Evolutionary conservation across 2,329 filamentous ascomycete species (phyloP), one percentile per base, ranked within the genome.

Genomic region (Simplicillium sp.): DNA sequence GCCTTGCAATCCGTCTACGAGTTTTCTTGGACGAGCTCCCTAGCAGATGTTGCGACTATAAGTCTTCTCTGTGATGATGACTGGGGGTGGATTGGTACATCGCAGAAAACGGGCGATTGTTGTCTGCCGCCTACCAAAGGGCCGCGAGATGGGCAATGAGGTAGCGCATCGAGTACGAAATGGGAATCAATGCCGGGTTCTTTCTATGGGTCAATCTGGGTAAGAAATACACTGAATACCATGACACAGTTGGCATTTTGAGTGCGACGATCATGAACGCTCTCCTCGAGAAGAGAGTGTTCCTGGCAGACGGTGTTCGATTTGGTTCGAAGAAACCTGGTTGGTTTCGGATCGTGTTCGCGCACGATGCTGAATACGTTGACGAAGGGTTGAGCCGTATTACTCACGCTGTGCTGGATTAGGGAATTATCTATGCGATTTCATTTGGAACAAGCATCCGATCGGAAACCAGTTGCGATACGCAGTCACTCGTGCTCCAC

Each of bases 161-260:
- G 1, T 51, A 63, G 8, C 50, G 53, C 1, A 61, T 72, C 17
- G 49, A 57, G n/a, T 68, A 67, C 45, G 54, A 60, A 1, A 46
- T 54, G 1, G 62, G 63, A 0, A 56, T 53, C 2, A 70, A 70
- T 44, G 68, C 68, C 0, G 68, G 60, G 0, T 70, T 72, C 46
- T 73, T 72, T 47, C 44, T 72, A 4, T 72, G 66, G 65, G 50
- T 67, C 2, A 55, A 71, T 47, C 50, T 73, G 11, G 43, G 48
- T 11, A 39, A 40, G n/a, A 34, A 37, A 3, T 48, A 46, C 25
- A 33, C 35, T n/a, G 20, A 29, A 16, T 31, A 43, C 17, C 43
- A 46, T 12, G 32, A 29, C 11, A 37, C 39, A 11, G 29, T 25
- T 6, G 16, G 16, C 17, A 36, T 38, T 29, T 28, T 48, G 13